These are phyloP conservation scores for Pichia sp. DNA, from an alignment of 1,139 yeast genomes.

Conservation along the genomic window DNA sequence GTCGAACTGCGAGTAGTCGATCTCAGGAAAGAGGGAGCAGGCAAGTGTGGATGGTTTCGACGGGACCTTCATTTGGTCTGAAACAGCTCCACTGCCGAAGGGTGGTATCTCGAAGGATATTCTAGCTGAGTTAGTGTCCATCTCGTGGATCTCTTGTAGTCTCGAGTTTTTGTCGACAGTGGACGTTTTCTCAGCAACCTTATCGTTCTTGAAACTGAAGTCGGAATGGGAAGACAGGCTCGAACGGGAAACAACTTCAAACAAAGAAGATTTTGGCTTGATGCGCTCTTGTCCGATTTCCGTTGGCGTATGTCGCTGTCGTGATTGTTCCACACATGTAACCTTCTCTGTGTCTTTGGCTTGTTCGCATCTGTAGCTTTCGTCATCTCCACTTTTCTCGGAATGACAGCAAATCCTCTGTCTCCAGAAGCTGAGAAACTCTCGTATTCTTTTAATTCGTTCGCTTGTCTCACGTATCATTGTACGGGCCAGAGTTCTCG, in stretches of 20 bases:
- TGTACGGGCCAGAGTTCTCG: neutral
- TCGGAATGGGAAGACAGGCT: neutral
- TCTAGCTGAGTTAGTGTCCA: too few relatives aligned
- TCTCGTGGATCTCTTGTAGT: neutral
- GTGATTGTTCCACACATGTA: too few relatives aligned
- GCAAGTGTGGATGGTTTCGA: neutral
- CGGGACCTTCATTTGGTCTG: neutral
- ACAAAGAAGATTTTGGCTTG: neutral
- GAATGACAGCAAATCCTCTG: neutral
- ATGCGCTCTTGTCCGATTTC: neutral
- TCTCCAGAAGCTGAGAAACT: neutral
- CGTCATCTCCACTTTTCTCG: neutral
- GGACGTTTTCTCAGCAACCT: neutral
- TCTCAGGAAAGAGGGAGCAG: conserved; percentile 11
- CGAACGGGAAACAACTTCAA: neutral
- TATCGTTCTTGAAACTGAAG: neutral
- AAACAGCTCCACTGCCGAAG: too few relatives aligned
- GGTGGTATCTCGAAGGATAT: too few relatives aligned
- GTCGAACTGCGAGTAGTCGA: conserved; percentile 19
- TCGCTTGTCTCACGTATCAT: neutral
- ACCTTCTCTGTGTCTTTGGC: neutral
- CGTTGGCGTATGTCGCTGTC: neutral
- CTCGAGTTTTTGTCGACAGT: neutral
- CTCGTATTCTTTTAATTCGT: neutral
- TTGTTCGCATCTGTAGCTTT: neutral